A percentile compares a stretch with the other conserved stretches of the same genome.
These are phyloP conservation scores for Mycena crocata DNA, from an alignment of 768 basidiomycete species.

Conservation along the genomic window DNA sequence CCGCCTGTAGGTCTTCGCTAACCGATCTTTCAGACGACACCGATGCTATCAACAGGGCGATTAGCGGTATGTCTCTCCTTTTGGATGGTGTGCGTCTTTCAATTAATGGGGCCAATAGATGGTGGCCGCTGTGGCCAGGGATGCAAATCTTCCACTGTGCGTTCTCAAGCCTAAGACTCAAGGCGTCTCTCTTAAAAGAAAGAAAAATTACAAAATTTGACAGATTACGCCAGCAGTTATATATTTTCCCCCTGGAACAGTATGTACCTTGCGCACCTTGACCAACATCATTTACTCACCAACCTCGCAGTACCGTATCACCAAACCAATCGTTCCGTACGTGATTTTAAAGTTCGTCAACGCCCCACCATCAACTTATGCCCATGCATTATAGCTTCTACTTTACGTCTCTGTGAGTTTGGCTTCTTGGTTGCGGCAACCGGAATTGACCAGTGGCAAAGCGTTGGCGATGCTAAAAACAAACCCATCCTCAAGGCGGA, in stretches of 20 bases:
- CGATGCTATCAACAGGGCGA: constrained; percentile 18
- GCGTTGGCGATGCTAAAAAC: constrained; percentile 11
- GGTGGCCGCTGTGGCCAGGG: constrained; percentile 12
- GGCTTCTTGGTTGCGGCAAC: neutral
- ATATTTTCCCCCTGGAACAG: constrained; percentile 21
- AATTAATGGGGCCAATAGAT: neutral
- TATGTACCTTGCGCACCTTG: neutral
- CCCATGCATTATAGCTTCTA: constrained; percentile 1
- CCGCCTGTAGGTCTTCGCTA: neutral
- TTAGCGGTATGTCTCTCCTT: constrained; percentile 2
- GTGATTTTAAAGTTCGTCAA: neutral
- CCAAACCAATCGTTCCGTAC: constrained; percentile 17
- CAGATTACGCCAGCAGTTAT: constrained; percentile 21
- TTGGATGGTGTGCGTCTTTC: neutral
- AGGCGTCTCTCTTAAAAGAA: neutral
- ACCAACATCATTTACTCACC: neutral
- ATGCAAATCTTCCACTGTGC: constrained; percentile 12
- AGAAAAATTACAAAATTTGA: neutral
- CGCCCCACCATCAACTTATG: neutral
- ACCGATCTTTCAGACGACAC: constrained; percentile 17
- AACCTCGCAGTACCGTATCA: constrained; percentile 6
- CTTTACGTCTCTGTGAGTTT: constrained; percentile 21
- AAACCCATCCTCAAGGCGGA: constrained; percentile 34
- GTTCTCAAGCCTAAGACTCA: neutral
- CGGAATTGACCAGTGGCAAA: neutral